Evolutionary conservation across 2,329 filamentous ascomycete genomes (phyloP).

Genomic region (Trichoderma guizhouense): DNA sequence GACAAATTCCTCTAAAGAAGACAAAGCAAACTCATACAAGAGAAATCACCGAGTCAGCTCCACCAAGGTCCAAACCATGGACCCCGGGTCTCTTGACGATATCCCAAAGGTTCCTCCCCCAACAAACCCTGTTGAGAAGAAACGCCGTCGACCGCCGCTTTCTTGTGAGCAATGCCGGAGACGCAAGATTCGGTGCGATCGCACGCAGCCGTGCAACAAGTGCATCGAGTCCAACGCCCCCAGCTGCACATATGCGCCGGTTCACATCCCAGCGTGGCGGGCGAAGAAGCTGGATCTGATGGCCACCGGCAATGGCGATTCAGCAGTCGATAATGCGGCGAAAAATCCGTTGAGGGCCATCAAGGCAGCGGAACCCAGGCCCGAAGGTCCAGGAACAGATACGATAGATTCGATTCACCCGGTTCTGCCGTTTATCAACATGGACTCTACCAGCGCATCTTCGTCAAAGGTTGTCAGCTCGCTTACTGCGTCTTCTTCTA

Average conservation of each 20-base stretch:
- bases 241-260: conserved; percentile 50
- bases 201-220: conserved; percentile 55
- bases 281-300: conserved; percentile 21
- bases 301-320: neutral
- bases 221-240: conserved; percentile 55
- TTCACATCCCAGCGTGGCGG: conserved; percentile 32
- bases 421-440: neutral
- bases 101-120: neutral
- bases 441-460: neutral
- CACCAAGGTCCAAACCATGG: neutral
- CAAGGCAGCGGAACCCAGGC: neutral
- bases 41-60: neutral
- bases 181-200: conserved; percentile 61
- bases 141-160: conserved; percentile 39
- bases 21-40: neutral
- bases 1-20: neutral
- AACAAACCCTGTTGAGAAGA: conserved; percentile 29
- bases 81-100: neutral
- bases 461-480: conserved; percentile 28
- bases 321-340: neutral
- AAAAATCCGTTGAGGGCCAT: neutral
- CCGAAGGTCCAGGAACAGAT: neutral
- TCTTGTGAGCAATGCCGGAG: conserved; percentile 57
- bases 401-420: neutral
- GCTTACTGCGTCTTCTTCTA: conserved; percentile 26